Evolutionary conservation across 2,329 filamentous ascomycete species (phyloP), one percentile per base, ranked within the genome.

Genomic region (Botrytis squamosa): DNA sequence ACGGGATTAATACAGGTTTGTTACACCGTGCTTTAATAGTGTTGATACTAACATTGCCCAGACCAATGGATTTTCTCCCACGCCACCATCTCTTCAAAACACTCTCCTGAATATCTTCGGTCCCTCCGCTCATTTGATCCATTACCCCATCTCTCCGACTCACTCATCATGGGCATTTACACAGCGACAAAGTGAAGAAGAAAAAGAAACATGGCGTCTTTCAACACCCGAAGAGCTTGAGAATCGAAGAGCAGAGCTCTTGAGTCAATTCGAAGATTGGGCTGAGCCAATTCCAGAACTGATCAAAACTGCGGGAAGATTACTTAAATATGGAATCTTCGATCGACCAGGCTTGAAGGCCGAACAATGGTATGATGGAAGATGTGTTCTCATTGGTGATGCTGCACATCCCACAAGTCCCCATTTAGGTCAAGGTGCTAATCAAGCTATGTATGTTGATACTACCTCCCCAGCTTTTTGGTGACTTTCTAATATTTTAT

Each of bases 311-410:
- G 44, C 74, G 2, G 70, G 44, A 64, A 63, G 74, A 38, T 68
- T 75, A 29, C 55, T 74, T 4, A 71, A 65, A 33, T 74, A 72
- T 71, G 70, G 73, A 20, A 29, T 75, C 4, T 75, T 59, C 29
- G 74, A 75, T 64, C n/a, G 74, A 25, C 65, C 65, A 16, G 52
- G 71, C 22, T 36, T 75, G 16, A 33, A 49, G n/a, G 66, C 52
- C 4, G 66, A 71, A 29, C 52, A 74, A 16, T 74, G 73, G 82
- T 80, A 75, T 57, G 80, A 76, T n/a, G 83, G 88, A 4, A 74
- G 78, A 29, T 77, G 76, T 42, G 82, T 89, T 3, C 80, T 90
- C 5, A 80, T 89, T 3, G 88, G 88, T 8, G 88, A 90, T 79
- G 87, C 87, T 4, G 87, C 87, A 0, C 88, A 89, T 71, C 74